Conservation (phyloP, 345 rosid genomes). For the Diplotaxis tenuifolia region DNA sequence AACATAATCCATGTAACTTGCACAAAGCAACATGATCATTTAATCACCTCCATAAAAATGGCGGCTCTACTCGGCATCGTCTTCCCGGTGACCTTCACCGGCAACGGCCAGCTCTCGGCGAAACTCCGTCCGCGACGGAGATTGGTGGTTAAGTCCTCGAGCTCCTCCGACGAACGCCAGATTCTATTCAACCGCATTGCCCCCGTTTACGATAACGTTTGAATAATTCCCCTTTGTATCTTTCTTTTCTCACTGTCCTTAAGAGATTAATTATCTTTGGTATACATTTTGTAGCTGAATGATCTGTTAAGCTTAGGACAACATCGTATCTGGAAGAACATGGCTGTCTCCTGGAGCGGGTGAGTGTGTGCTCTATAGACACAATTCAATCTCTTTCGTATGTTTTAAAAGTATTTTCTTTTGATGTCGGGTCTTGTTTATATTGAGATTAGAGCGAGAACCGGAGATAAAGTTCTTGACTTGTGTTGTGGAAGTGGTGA, state of each 20-base stretch:
- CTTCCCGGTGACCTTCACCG: conserved; percentile 20
- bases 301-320: conserved; percentile 82
- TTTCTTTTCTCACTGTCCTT: not conserved
- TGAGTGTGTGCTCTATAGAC: conserved; percentile 19
- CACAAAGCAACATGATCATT: not conserved
- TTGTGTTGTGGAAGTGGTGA: conserved; percentile 96
- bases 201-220: conserved; percentile 75
- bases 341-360: conserved; percentile 84
- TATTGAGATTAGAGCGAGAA: conserved; percentile 52
- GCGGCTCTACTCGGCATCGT: conserved; percentile 34
- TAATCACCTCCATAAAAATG: conserved; percentile 31
- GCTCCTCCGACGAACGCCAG: conserved; percentile 53
- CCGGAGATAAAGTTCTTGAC: conserved; percentile 68
- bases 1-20: not conserved
- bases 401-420: not conserved
- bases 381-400: not conserved
- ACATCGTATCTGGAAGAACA: conserved; percentile 86
- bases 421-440: not conserved
- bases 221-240: not conserved
- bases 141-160: conserved; percentile 37
- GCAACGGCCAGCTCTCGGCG: not conserved
- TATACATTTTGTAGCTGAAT: conserved; percentile 50
- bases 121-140: conserved; percentile 6
- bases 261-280: not conserved
- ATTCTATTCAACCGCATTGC: conserved; percentile 74